phyloP scores from a whole-genome alignment of 2,329 filamentous ascomycete genomes.

The Teratosphaeria destructans region DNA sequence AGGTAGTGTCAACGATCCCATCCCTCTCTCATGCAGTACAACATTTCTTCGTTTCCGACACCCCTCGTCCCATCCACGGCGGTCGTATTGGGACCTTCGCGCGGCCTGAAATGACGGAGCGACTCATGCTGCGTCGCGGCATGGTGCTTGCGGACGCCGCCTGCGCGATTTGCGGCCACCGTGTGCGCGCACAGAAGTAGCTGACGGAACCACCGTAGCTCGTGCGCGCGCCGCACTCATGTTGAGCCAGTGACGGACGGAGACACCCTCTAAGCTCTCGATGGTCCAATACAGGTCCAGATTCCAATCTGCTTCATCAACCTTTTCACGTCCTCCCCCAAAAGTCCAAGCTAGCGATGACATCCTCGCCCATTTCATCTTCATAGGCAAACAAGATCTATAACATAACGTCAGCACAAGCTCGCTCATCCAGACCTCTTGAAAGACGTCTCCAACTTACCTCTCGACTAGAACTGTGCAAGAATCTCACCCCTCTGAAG shows the following conservation, averaged over 20 bases:
- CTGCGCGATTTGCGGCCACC: not conserved
- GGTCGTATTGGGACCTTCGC: too few relatives aligned
- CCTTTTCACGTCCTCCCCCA: conserved; percentile 47
- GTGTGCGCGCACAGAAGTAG: not conserved
- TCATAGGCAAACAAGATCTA: conserved; percentile 97
- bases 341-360: conserved; percentile 92
- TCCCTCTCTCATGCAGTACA: not conserved
- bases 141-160: not conserved
- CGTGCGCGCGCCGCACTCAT: not conserved
- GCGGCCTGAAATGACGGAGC: too few relatives aligned
- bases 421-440: not conserved
- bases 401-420: not conserved
- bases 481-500: conserved; percentile 92
- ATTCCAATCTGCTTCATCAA: not conserved
- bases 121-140: not conserved
- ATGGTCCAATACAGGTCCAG: not conserved
- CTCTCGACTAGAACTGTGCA: conserved; percentile 94
- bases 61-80: too few relatives aligned
- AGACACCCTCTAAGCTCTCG: not conserved
- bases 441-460: conserved; percentile 42
- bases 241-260: not conserved
- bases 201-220: not conserved
- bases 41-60: not conserved
- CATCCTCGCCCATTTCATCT: conserved; percentile 85
- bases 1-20: not conserved